These are phyloP conservation scores for Solanum sejunctum DNA, from an alignment of 257 asterid genomes.

Conservation along the genomic window DNA sequence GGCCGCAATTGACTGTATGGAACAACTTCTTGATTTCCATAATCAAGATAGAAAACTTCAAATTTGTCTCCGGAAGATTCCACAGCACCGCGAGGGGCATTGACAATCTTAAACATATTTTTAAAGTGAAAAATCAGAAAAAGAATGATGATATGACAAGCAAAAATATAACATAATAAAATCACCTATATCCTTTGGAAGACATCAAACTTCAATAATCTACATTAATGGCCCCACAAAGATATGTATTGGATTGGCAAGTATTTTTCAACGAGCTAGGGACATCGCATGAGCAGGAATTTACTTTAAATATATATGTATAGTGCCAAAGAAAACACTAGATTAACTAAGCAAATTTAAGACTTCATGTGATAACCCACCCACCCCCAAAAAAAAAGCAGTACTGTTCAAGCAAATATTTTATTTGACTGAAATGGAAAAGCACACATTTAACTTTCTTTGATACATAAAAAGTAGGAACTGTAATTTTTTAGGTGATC, in stretches of 20 bases:
- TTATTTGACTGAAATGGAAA: not conserved
- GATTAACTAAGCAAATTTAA: not conserved
- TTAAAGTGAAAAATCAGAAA: not conserved
- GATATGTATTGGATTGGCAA: not conserved
- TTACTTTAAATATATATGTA: not conserved
- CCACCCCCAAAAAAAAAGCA: not conserved
- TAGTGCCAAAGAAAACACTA: not conserved
- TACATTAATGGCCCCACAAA: not conserved
- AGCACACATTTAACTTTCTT: not conserved
- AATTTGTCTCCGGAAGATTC: slow-evolving; percentile 60
- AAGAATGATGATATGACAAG: not conserved
- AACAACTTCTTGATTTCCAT: slow-evolving; percentile 84
- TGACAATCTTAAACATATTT: slow-evolving; percentile 48
- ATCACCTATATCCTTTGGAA: not conserved
- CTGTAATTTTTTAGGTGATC: not conserved
- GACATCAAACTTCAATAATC: not conserved
- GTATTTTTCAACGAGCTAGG: not conserved
- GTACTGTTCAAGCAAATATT: not conserved
- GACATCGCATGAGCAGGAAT: not conserved
- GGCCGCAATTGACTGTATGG: slow-evolving; percentile 72
- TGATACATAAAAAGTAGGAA: not conserved
- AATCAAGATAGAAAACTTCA: slow-evolving; percentile 90
- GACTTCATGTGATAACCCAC: not conserved
- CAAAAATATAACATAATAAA: not conserved
- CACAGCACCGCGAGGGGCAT: slow-evolving; percentile 66